Evolutionary conservation across 345 rosid species (phyloP).

Genomic region (Dimocarpus longan): DNA sequence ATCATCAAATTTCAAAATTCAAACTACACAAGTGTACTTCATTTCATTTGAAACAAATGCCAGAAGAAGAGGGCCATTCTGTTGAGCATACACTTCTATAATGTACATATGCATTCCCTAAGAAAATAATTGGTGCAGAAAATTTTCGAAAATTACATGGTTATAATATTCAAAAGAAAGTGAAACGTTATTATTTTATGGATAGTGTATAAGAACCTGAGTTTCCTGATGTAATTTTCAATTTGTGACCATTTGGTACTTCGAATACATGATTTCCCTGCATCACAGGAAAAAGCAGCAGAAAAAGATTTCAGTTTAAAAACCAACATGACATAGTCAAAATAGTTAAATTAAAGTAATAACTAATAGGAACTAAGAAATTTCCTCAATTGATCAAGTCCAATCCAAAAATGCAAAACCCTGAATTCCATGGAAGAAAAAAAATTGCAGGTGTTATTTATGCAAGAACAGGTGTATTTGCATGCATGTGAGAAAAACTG

Average conservation of each 20-base stretch:
- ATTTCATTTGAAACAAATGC: neutral
- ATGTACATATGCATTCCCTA: neutral
- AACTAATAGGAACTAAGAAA: neutral
- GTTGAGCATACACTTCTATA: neutral
- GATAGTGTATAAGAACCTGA: constrained; percentile 45
- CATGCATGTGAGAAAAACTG: neutral
- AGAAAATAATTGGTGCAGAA: neutral
- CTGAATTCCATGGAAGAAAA: neutral
- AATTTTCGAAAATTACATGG: neutral
- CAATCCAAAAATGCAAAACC: neutral
- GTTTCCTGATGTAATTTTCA: constrained; percentile 63
- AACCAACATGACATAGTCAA: neutral
- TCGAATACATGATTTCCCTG: constrained; percentile 90
- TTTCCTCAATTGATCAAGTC: neutral
- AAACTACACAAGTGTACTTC: neutral
- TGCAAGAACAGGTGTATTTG: neutral
- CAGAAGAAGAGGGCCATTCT: neutral
- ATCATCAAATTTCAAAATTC: neutral
- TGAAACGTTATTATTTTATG: neutral
- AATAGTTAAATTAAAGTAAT: neutral
- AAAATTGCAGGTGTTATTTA: neutral
- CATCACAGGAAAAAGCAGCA: neutral
- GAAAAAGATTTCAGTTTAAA: neutral
- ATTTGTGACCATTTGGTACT: constrained; percentile 77
- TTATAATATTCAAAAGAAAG: neutral